Conservation (phyloP, 345 rosid species). For the Abelmoschus esculentus region DNA sequence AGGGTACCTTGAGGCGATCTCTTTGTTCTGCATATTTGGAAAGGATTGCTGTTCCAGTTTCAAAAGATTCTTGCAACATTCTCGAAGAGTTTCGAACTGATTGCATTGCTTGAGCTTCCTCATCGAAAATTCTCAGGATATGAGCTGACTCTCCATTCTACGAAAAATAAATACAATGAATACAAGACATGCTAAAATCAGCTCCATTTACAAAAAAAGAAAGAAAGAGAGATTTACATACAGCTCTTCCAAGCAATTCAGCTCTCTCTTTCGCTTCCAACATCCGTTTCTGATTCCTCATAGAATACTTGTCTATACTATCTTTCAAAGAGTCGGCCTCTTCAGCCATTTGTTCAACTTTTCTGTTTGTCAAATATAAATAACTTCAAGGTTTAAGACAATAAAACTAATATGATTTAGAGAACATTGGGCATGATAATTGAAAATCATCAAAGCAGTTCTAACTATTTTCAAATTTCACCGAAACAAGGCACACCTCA, state of each 20-base stretch:
- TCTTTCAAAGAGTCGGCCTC: constrained; percentile 74
- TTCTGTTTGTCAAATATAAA: constrained; percentile 28
- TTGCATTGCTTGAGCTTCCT: constrained; percentile 85
- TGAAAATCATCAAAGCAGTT: neutral
- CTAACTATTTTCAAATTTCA: neutral
- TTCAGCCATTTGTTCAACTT: constrained; percentile 87
- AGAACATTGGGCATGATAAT: neutral
- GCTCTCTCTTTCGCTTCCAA: constrained; percentile 80
- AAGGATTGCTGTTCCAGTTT: constrained; percentile 81
- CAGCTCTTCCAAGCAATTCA: constrained; percentile 77
- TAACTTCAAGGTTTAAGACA: neutral
- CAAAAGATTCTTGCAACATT: constrained; percentile 74
- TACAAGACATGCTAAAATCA: neutral
- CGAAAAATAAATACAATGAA: constrained; percentile 11
- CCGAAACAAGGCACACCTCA: neutral
- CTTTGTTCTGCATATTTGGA: constrained; percentile 85
- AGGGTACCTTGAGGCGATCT: constrained; percentile 75
- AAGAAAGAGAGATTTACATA: constrained; percentile 18
- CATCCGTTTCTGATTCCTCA: constrained; percentile 61
- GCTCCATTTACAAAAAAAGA: neutral
- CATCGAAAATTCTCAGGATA: constrained; percentile 77
- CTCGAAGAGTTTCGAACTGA: constrained; percentile 77
- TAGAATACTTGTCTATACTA: constrained; percentile 57
- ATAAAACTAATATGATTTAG: neutral
- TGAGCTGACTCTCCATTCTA: constrained; percentile 80